phyloP scores from a whole-genome alignment of 176 grass and related monocot species.

The Carex parvula region DNA sequence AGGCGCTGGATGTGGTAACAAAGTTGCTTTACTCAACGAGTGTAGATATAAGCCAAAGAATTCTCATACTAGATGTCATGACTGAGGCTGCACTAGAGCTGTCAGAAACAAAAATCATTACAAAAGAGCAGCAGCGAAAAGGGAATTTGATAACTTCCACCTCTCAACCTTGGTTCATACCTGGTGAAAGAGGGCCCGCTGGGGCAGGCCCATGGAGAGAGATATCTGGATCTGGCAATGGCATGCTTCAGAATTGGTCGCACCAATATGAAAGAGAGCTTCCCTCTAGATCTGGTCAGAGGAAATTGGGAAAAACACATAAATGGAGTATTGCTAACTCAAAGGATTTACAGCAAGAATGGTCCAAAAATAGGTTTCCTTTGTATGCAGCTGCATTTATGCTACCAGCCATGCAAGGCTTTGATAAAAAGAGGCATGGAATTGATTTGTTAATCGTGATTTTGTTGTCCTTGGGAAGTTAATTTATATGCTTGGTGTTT shows the following conservation, averaged over 20 bases:
- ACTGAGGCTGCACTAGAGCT: conserved; percentile 87
- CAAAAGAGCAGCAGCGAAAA: conserved; percentile 28
- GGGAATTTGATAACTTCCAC: conserved; percentile 61
- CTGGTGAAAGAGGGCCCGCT: conserved; percentile 53
- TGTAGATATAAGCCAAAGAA: conserved; percentile 75
- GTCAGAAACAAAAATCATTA: conserved; percentile 62
- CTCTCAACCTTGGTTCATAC: conserved; percentile 78
- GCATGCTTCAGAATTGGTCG: conserved; percentile 55
- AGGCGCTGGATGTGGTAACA: conserved; percentile 70
- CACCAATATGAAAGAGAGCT: conserved; percentile 82
- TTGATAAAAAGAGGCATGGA: conserved; percentile 75
- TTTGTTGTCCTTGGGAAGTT: conserved; percentile 92
- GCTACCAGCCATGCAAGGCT: conserved; percentile 91
- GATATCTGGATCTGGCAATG: conserved; percentile 52
- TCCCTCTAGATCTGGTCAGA: conserved; percentile 78
- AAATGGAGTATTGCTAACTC: conserved; percentile 73
- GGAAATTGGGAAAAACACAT: conserved; percentile 80
- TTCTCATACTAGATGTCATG: conserved; percentile 94
- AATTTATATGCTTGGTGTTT: conserved; percentile 96
- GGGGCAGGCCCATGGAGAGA: conserved; percentile 85
- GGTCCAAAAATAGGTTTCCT: conserved; percentile 79
- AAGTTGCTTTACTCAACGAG: conserved; percentile 86
- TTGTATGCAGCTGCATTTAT: conserved; percentile 96
- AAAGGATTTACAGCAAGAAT: conserved; percentile 48
- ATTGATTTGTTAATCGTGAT: conserved; percentile 71